Evolutionary conservation across 805 yeast species (phyloP), one percentile per base, ranked within the genome.

Genomic region (Lipomyces japonicus): DNA sequence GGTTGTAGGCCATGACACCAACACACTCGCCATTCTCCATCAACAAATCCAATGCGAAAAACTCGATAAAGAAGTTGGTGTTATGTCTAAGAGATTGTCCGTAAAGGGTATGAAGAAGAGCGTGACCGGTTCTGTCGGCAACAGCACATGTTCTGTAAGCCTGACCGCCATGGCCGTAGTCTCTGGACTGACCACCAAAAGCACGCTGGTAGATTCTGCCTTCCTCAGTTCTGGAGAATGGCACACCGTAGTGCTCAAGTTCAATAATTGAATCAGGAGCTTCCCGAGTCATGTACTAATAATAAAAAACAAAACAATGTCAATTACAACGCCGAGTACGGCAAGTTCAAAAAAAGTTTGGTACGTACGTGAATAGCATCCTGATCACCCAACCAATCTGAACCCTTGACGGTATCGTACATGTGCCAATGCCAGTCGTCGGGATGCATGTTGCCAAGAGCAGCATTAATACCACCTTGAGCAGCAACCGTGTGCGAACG

Each of bases 381-480:
- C 75, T 91, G 98, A 73, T 91, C 98, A 67, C 98, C 98, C 58
- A 91, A 81, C 98, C 98, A 91, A 74, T 91, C 98, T 7, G 97
- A 89, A 59, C 98, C 98, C 75, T 91, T 91, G 63, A 91, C 97
- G 64, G 98, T 91, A 69, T 91, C 98, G 73, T 93, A 91, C 97
- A 91, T 90, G 72, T 91, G 98, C 97, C 97, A 93, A 72, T 87
- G 95, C 98, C 98, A 91, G 75, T 90, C 90, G 71, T 91, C 98
- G 62, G 80, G 77, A 75, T 93, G 97, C 96, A 91, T 91, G 78
- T 91, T 91, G 62, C 97, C 98, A 60, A 91, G 78, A 26, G 98
- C 98, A 61, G 97, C 98, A 66, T 91, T 91, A 73, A 91, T 93
- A 75, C 98, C 98, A 74, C 98, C 98, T 74, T 91, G 98, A 44